Evolutionary conservation across 164 flowering plant species (phyloP).

Genomic region (Saururus chinensis): DNA sequence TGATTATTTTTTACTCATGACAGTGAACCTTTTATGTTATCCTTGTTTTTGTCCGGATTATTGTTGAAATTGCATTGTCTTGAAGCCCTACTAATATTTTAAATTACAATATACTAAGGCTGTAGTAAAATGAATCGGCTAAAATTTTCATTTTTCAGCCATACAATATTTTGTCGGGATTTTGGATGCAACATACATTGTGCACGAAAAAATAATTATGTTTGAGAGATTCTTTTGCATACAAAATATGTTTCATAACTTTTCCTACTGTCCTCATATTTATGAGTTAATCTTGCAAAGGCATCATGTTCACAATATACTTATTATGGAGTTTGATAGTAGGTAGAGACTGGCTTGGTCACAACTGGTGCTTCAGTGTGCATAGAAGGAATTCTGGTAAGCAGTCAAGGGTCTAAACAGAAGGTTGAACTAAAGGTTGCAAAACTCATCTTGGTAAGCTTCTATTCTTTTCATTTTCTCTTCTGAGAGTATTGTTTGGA

Average conservation of each 20-base stretch:
- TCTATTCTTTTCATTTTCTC: neutral
- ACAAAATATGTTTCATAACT: neutral
- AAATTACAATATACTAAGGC: too few species aligned
- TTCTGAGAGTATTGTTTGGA: neutral
- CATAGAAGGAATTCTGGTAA: constrained; percentile 58
- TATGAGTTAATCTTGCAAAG: too few species aligned
- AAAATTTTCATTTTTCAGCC: too few species aligned
- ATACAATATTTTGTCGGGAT: too few species aligned
- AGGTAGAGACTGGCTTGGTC: constrained; percentile 71
- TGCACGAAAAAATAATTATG: too few species aligned
- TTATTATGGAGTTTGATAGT: constrained; percentile 7
- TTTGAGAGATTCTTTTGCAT: neutral
- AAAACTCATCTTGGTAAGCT: constrained; percentile 46
- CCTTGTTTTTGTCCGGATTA: too few species aligned
- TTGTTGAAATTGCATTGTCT: too few species aligned
- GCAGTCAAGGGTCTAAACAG: constrained; percentile 89
- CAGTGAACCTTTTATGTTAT: too few species aligned
- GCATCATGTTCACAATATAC: neutral
- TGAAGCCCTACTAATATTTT: too few species aligned
- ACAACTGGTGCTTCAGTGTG: constrained; percentile 84
- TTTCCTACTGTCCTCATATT: neutral
- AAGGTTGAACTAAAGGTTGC: constrained; percentile 74
- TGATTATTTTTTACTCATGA: too few species aligned
- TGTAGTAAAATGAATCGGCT: too few species aligned
- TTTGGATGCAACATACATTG: too few species aligned